A percentile compares a stretch with the other conserved stretches of the same genome.
phyloP scores from a whole-genome alignment of 1,284 basidiomycete genomes.

The Vanrija sp. region DNA sequence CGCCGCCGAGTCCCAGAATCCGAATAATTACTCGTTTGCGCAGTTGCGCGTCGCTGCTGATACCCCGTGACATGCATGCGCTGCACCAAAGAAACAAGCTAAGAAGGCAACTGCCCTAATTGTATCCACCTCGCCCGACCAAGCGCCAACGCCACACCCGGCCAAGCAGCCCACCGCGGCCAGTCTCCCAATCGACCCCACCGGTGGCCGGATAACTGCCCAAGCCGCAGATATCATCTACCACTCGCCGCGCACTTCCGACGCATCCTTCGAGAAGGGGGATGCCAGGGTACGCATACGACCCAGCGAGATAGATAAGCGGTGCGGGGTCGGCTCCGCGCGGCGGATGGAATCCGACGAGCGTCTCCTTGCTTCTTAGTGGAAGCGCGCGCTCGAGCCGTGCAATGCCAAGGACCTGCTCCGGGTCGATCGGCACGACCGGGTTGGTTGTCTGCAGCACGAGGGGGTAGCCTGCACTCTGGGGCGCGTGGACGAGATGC shows the following conservation, averaged over 20 bases:
- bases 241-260: slow-evolving; percentile 39
- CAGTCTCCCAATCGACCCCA: slow-evolving; percentile 32
- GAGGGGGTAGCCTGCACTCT: not conserved
- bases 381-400: slow-evolving; percentile 56
- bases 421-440: slow-evolving; percentile 55
- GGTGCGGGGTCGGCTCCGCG: not conserved
- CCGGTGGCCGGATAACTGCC: not conserved
- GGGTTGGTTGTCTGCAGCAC: slow-evolving; percentile 73
- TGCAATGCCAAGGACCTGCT: slow-evolving; percentile 57
- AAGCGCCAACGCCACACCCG: slow-evolving; percentile 35
- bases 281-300: slow-evolving; percentile 49
- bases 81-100: too few species aligned
- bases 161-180: slow-evolving; percentile 23
- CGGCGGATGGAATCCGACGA: slow-evolving; percentile 12
- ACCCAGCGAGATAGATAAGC: slow-evolving; percentile 42
- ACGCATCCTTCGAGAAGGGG: slow-evolving; percentile 51
- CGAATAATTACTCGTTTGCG: too few species aligned
- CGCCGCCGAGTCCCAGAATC: too few species aligned
- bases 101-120: too few species aligned
- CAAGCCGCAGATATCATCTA: slow-evolving; percentile 20
- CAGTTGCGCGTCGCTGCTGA: too few species aligned
- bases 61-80: too few species aligned
- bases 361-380: slow-evolving; percentile 17
- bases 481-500: slow-evolving; percentile 49
- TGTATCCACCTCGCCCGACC: not conserved